Evolutionary conservation across 1,139 yeast genomes (phyloP), one percentile per base, ranked within the genome.

Genomic region (Saccharomyces hybrid): DNA sequence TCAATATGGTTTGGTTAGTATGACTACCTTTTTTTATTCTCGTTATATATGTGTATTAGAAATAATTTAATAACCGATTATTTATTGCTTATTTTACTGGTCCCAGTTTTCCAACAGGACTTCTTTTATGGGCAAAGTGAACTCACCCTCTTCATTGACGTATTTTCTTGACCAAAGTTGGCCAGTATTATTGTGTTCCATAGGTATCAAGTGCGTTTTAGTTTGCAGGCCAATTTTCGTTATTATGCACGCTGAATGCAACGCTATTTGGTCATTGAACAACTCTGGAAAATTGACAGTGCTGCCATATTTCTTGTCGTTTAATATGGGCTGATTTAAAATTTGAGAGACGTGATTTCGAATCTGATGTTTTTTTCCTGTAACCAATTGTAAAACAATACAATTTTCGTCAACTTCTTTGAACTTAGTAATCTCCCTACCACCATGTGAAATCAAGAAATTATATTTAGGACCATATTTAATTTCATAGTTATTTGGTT

Each of bases 331-430:
- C 4, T 52, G 53, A 4, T 56, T 47, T 6, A 71, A 49, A 1
- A 49, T 55, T 2, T 56, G 46, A 2, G 66, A 53, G 3, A 71
- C 57, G 52, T 76, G 80, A 31, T 58, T 55, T 44, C 81, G 61
- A 16, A 78, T 69, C 56, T 78, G 82, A 54, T 76, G 80, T 54
- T 76, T 77, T 48, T 73, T 66, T 1, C 81, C 81, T 0, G 81
- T 76, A 1, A 64, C 56, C 8, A 77, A 64, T 53, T 75, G 73
- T 31, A 77, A 57, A 1, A 67, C 53, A 5, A 60, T 64, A 63
- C 53, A 74, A 48, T 58, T 55, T 9, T 63, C 59, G 28, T 58
- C 64, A 29, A 63, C 53, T 26, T 58, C 54, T 50, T 57, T 60
- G 46, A 58, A 65, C 46, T 57, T 55, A 13, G 64, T 57, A 11